Evolutionary conservation across 306 rosid genomes (phyloP).

Genomic region (Amphicarpaea edgeworthii): DNA sequence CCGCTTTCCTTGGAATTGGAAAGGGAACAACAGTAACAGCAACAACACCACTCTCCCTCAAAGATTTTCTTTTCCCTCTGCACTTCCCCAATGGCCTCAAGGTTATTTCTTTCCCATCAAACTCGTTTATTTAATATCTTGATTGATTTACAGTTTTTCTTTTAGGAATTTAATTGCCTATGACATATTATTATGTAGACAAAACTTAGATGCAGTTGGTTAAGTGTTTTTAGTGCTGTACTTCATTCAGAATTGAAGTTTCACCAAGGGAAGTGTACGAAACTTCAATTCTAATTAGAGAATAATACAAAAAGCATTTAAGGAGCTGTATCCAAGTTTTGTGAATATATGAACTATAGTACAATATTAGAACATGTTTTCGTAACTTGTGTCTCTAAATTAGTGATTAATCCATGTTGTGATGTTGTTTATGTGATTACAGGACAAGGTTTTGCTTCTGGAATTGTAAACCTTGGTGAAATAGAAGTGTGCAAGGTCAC

Average conservation of each 20-base stretch:
- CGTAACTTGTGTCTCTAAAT: constrained; percentile 15
- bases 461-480: constrained; percentile 74
- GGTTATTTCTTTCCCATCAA: constrained; percentile 47
- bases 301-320: too few relatives aligned
- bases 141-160: neutral
- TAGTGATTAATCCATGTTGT: neutral
- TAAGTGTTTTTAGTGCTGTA: neutral
- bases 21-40: constrained; percentile 16
- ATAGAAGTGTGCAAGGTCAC: constrained; percentile 70
- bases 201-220: neutral
- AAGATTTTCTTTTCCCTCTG: constrained; percentile 64
- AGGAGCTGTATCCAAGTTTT: too few relatives aligned
- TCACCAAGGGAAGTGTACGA: neutral
- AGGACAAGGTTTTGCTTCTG: constrained; percentile 84
- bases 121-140: too few relatives aligned
- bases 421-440: constrained; percentile 30
- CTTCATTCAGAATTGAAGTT: neutral
- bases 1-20: constrained; percentile 60
- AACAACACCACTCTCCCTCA: constrained; percentile 39
- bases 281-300: neutral
- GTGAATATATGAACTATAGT: too few relatives aligned
- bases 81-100: constrained; percentile 75
- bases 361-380: neutral
- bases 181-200: neutral
- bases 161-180: neutral